Evolutionary conservation across 2,329 filamentous ascomycete species (phyloP).

Genomic region (Myrmaecium sp.): DNA sequence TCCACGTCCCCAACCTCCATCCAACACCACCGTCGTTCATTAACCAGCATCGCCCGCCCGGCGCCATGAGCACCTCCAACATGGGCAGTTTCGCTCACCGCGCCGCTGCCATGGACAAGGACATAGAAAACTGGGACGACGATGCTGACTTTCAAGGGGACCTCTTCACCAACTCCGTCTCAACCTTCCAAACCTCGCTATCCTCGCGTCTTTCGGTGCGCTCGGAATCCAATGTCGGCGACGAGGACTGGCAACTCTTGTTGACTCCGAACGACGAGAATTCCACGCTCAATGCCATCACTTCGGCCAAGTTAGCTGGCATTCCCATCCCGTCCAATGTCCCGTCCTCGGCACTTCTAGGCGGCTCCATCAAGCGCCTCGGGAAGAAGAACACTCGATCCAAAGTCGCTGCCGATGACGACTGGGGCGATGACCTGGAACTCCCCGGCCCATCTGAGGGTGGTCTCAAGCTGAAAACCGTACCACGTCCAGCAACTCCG

Average conservation of each 20-base stretch:
- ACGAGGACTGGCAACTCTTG: slow-evolving; percentile 79
- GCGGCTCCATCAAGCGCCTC: slow-evolving; percentile 82
- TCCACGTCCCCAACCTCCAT: slow-evolving; percentile 7
- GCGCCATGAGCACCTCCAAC: slow-evolving; percentile 13
- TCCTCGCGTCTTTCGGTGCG: slow-evolving; percentile 73
- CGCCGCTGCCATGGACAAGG: slow-evolving; percentile 37
- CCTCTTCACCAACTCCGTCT: slow-evolving; percentile 53
- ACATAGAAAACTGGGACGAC: slow-evolving; percentile 52
- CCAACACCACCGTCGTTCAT: slow-evolving; percentile 4
- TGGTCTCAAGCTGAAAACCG: slow-evolving; percentile 26
- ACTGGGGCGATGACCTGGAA: slow-evolving; percentile 34
- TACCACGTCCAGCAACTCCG: slow-evolving; percentile 26
- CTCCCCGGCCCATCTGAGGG: slow-evolving; percentile 19
- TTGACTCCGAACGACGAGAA: slow-evolving; percentile 72
- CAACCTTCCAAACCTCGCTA: slow-evolving; percentile 52
- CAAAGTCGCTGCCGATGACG: slow-evolving; percentile 29
- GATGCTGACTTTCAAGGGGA: slow-evolving; percentile 43
- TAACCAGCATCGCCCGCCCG: slow-evolving; percentile 6
- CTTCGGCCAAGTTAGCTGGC: slow-evolving; percentile 71
- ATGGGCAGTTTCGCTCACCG: slow-evolving; percentile 21
- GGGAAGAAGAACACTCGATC: slow-evolving; percentile 37
- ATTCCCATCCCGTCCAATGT: slow-evolving; percentile 82
- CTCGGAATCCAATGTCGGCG: slow-evolving; percentile 59
- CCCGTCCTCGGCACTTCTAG: slow-evolving; percentile 73
- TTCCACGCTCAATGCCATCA: slow-evolving; percentile 70